Evolutionary conservation across 495 filamentous ascomycete species (phyloP), one percentile per base, ranked within the genome.

Genomic region (Tuber calosporum): DNA sequence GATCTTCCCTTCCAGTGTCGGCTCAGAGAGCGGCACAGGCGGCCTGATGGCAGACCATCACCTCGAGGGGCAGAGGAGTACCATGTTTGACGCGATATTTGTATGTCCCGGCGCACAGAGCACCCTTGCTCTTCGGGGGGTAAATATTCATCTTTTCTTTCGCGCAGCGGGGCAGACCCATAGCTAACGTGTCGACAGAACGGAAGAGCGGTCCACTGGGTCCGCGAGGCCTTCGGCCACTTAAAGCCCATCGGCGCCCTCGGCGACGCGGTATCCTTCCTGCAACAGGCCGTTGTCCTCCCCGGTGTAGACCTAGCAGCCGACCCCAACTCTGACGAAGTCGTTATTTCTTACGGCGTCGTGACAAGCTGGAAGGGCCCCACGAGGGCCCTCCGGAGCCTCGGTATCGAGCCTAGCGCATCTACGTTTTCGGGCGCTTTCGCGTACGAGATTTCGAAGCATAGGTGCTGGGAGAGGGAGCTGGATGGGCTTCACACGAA

Each of bases 151-250:
- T n/a, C 53, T 19, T 34, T 17, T 2, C 22, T 34, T 62, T 34
- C 13, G 34, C 11, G 13, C 48, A 11, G 8, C 17, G 9, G 9
- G 48, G 48, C 13, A 19, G 26, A 62, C 26, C n/a, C 22, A 43
- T 58, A 30, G 11, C 53, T 62, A 62, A 62, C 53, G 11, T 15
- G 13, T 89, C 89, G 1, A 30, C 26, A 62, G 83, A 92, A 88
- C 72, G 93, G 93, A 7, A 87, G 93, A 34, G 92, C 91, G 2
- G 83, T 92, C 70, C 90, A 94, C 84, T 96, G 91, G 91, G 84
- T 96, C 36, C 87, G 92, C 43, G 93, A 97, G 81, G 90, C 92
- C 0, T 97, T 96, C 75, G 92, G 92, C 0, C 93, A 97, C 76
- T 85, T 94, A 45, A 97, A 96, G 85, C 83, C 92, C 15, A 91